Evolutionary conservation across 129 eudicot species (phyloP).

Genomic region (Lonicera japonica): DNA sequence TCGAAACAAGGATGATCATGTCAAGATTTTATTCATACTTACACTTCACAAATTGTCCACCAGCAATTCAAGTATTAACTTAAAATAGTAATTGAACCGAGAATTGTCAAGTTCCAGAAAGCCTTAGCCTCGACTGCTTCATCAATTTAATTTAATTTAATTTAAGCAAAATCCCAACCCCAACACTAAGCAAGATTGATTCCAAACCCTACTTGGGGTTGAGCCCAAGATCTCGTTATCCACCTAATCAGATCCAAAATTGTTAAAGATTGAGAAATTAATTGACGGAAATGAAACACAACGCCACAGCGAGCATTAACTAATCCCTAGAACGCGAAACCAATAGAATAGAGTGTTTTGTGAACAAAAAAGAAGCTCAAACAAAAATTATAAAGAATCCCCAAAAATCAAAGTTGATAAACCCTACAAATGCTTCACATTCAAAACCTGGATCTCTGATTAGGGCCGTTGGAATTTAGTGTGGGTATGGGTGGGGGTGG

Average conservation of each 20-base stretch:
- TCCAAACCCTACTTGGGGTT: neutral
- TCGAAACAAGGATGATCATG: neutral
- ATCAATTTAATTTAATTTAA: neutral
- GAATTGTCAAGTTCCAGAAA: neutral
- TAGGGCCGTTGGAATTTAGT: neutral
- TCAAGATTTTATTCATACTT: neutral
- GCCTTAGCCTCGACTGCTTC: neutral
- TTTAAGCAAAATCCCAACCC: neutral
- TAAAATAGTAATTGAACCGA: neutral
- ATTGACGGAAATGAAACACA: neutral
- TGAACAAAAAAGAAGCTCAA: neutral
- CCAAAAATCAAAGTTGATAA: neutral
- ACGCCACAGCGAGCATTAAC: neutral
- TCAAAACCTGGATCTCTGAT: constrained; percentile 3
- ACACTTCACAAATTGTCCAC: neutral
- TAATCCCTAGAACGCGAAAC: neutral
- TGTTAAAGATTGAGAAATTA: neutral
- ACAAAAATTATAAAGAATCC: neutral
- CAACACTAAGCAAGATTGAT: neutral
- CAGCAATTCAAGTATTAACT: neutral
- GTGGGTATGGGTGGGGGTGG: too few species aligned
- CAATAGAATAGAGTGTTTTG: neutral
- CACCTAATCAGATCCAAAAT: neutral
- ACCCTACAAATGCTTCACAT: neutral
- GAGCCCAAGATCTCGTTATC: too few species aligned